Base-by-base conservation (phyloP, 352 stramenopile genomes). In the Pythium dissotocum region DNA sequence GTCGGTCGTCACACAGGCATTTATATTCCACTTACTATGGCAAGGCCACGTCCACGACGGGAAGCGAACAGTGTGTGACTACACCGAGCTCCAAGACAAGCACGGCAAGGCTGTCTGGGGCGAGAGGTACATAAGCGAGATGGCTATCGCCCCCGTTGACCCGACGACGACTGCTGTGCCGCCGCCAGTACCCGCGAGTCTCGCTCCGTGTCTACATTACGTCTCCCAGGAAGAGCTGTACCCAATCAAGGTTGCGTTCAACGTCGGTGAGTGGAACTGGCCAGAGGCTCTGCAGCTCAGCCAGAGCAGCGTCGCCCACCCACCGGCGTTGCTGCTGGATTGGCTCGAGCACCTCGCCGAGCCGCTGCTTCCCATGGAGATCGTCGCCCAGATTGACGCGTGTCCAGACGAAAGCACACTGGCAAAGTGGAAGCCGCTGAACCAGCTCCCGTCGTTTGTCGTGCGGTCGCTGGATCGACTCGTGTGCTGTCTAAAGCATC, bases 291-390 rank as follows among this genome's bases (percentile, higher is more conserved):
- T 73, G 14, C 65, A 63, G 2, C 30, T 76, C 42, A 83, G 79
- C 52, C 18, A 57, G 3, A 49, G 21, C 21, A 65, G 1, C 14
- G 32, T 51, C 6, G 59, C 63, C 0, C 74, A 75, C 55, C 69
- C 77, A 36, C 67, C 78, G 6, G 73, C 80, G n/a, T 71, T 95
- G 24, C 63, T 95, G 30, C 73, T 95, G 4, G 85, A 93, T 49
- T 95, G 87, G 87, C 74, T 95, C 6, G 87, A 95, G 53, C 83
- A 95, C 51, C 76, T 95, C 32, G 62, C 66, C 2, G 80, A 88
- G 21, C 84, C 83, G 1, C 51, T 95, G 13, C 54, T 95, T 30
- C 70, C 65, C 8, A 62, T 51, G 7, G 70, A 78, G 8, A 36
- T 87, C 1, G 52, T 75, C 40, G 71, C 72, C 9, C 70, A 69